Conservation (phyloP, 768 basidiomycete genomes). For the Tylopilus cervinicoccineus region DNA sequence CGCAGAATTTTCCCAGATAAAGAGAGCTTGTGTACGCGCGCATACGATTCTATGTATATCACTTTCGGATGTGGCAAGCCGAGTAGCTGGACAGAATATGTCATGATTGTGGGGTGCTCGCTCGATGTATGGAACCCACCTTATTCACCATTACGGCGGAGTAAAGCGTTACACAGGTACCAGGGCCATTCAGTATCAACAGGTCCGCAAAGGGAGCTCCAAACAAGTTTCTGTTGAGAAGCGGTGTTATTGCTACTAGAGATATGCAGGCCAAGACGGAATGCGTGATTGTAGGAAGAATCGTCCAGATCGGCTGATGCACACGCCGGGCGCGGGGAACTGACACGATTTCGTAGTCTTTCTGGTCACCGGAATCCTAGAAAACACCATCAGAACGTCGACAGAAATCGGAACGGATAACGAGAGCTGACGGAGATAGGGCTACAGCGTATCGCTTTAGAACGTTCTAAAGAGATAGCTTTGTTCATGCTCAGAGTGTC, state of each 20-base stretch:
- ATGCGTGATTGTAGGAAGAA: conserved; percentile 56
- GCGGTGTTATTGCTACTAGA: conserved; percentile 53
- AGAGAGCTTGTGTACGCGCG: conserved; percentile 76
- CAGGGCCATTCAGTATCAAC: conserved; percentile 90
- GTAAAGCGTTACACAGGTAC: conserved; percentile 84
- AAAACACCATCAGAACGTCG: conserved; percentile 8
- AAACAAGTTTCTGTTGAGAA: conserved; percentile 26
- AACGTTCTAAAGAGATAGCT: conserved; percentile 58
- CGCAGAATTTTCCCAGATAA: conserved; percentile 80
- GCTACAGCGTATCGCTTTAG: conserved; percentile 9
- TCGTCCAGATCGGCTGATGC: conserved; percentile 72
- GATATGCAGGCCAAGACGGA: conserved; percentile 64
- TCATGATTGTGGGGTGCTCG: conserved; percentile 4
- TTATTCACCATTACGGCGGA: conserved; percentile 65
- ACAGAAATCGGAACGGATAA: background rate
- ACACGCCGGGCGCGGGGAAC: conserved; percentile 89
- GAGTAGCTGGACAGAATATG: conserved; percentile 52
- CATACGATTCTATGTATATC: conserved; percentile 93
- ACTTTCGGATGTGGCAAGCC: conserved; percentile 66
- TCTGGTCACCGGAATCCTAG: conserved; percentile 4
- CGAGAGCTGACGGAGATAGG: conserved; percentile 14
- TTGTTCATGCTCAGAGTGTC: conserved; percentile 77
- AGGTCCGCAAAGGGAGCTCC: conserved; percentile 56
- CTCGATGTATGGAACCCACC: conserved; percentile 40
- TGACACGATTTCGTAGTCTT: conserved; percentile 47